phyloP scores from a whole-genome alignment of 371 early-diverging fungal species.

The Blyttiomyces sp. region DNA sequence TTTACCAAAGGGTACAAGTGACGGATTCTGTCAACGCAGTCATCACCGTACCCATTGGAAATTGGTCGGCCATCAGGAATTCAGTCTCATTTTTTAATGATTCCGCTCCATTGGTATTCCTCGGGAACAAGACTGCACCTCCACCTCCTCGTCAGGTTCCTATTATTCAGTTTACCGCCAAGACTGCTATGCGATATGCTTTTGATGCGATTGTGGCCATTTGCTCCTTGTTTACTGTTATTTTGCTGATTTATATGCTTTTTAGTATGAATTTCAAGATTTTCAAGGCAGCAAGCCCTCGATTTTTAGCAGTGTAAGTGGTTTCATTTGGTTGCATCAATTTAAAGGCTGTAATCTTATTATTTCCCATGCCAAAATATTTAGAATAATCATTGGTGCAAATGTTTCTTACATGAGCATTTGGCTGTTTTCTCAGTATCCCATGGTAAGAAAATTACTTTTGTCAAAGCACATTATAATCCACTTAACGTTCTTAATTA shows the following conservation, averaged over 20 bases:
- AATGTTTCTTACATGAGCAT: neutral
- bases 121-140: slow-evolving; percentile 4
- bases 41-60: neutral
- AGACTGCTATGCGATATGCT: slow-evolving; percentile 10
- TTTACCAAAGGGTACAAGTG: neutral
- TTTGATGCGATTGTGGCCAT: slow-evolving; percentile 6
- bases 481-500: neutral
- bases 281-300: slow-evolving; percentile 13
- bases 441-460: too few relatives aligned
- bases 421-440: neutral
- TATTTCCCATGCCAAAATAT: neutral
- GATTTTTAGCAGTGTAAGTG: slow-evolving; percentile 6
- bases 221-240: neutral
- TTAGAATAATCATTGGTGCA: neutral
- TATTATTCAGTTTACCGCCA: neutral
- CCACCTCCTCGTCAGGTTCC: slow-evolving; percentile 6
- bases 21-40: neutral
- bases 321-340: neutral
- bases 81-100: neutral
- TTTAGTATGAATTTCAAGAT: slow-evolving; percentile 9
- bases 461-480: neutral
- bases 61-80: neutral
- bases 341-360: neutral
- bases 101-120: neutral
- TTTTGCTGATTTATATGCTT: neutral